Evolutionary conservation across 2,329 filamentous ascomycete genomes (phyloP), one percentile per base, ranked within the genome.

Genomic region (Fonsecaea erecta): DNA sequence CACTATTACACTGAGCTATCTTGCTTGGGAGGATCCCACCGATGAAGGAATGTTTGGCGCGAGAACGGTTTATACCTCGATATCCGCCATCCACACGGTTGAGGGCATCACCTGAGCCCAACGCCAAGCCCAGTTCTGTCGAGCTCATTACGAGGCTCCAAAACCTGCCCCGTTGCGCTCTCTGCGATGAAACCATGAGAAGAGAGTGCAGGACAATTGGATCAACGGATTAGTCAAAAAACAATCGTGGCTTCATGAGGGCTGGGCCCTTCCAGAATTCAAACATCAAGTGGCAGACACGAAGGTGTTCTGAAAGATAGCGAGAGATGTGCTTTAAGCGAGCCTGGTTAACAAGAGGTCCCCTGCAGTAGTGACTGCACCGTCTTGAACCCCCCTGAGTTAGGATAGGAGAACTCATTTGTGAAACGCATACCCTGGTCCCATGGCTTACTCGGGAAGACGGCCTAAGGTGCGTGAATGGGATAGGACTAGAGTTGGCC

Each of bases 371-470:
- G 37, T 43, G 51, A 28, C 34, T 8, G 5, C 32, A 21, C 26
- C 52, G 52, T 24, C 52, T 48, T 24, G 18, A 48, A 30, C n/a
- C 7, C 52, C 52, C 57, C 57, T 60, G 61, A 63, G 35, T 21
- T 52, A 52, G 57, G 21, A 55, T 26, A 57, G 43, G 18, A 21
- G 51, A 26, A 43, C 55, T 56, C 37, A 64, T 55, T 37, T 32
- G 18, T 60, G 55, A 64, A 64, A 64, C 62, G 35, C 35, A 28
- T n/a, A 40, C 24, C 62, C 62, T 43, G 18, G 37, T 52, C 18
- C 3, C 28, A 26, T 64, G 56, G 56, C 62, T 60, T 56, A n/a
- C 37, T 56, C 37, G 52, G 48, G 52, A 52, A 21, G 28, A 28
- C 57, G 57, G 57, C 30, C 21, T 34, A 52, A 24, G 16, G 40